These are phyloP conservation scores for Glycine latifolia DNA, from an alignment of 306 rosid species.

Conservation along the genomic window DNA sequence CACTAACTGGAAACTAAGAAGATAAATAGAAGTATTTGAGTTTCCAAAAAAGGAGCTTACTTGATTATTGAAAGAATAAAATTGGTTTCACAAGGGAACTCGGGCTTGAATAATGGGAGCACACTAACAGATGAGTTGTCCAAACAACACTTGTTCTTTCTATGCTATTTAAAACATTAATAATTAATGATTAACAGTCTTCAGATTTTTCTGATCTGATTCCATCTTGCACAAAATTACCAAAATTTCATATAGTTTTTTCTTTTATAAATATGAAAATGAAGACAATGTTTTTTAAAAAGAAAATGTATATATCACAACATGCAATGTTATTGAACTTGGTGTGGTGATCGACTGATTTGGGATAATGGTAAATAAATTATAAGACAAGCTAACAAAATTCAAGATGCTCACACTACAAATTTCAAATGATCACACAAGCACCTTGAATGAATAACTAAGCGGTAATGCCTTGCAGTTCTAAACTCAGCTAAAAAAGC, in stretches of 20 bases:
- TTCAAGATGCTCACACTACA: too few species aligned
- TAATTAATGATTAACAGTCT: background rate
- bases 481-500: too few species aligned
- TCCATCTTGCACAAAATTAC: background rate
- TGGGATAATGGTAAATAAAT: background rate
- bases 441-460: too few species aligned
- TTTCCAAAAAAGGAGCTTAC: background rate
- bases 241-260: background rate
- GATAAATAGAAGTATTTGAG: background rate
- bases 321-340: background rate
- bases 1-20: slow-evolving; percentile 26
- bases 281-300: background rate
- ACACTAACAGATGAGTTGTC: background rate
- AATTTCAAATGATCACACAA: too few species aligned
- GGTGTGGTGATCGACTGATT: background rate
- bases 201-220: background rate
- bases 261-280: background rate
- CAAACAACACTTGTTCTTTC: background rate
- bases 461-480: too few species aligned
- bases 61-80: slow-evolving; percentile 31
- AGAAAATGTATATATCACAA: background rate
- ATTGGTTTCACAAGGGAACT: background rate
- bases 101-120: background rate
- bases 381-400: background rate
- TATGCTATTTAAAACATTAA: background rate